Percentiles rank a stretch among this genome's conserved stretches.
Evolutionary conservation across 495 filamentous ascomycete species (phyloP).

Genomic region (Xylaria grammica): DNA sequence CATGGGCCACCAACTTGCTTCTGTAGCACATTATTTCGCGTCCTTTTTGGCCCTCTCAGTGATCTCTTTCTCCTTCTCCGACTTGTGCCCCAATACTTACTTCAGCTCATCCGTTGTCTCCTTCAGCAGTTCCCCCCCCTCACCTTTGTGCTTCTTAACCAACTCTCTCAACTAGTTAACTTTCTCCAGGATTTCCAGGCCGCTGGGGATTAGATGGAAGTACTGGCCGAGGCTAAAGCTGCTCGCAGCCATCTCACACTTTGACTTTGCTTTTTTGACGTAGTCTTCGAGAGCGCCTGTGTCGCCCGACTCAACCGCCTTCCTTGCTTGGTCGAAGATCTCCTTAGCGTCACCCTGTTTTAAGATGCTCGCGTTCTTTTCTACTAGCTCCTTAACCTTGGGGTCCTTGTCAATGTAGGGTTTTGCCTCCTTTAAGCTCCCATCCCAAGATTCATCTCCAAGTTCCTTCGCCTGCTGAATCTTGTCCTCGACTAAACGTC

Average conservation of each 20-base stretch:
- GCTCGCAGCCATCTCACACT: slow-evolving; percentile 32
- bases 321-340: slow-evolving; percentile 59
- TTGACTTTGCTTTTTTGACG: slow-evolving; percentile 61
- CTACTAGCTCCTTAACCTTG: slow-evolving; percentile 65
- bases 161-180: slow-evolving; percentile 58
- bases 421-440: slow-evolving; percentile 65
- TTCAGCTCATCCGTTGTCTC: slow-evolving; percentile 62
- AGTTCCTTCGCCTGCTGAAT: slow-evolving; percentile 62
- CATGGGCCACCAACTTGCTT: not conserved
- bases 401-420: slow-evolving; percentile 70
- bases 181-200: slow-evolving; percentile 61
- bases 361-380: slow-evolving; percentile 62
- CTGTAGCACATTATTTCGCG: not conserved
- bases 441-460: slow-evolving; percentile 67
- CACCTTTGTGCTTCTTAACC: slow-evolving; percentile 61
- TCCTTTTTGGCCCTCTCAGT: slow-evolving; percentile 36
- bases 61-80: slow-evolving; percentile 48
- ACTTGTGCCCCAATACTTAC: slow-evolving; percentile 48
- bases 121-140: slow-evolving; percentile 65
- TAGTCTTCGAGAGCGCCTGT: slow-evolving; percentile 62
- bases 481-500: slow-evolving; percentile 68
- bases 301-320: slow-evolving; percentile 59
- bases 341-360: slow-evolving; percentile 64
- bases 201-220: slow-evolving; percentile 57
- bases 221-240: slow-evolving; percentile 52